A percentile compares a stretch with the other conserved stretches of the same genome.
Evolutionary conservation across 768 basidiomycete genomes (phyloP).

Genomic region (Phlebiopsis gigantea): DNA sequence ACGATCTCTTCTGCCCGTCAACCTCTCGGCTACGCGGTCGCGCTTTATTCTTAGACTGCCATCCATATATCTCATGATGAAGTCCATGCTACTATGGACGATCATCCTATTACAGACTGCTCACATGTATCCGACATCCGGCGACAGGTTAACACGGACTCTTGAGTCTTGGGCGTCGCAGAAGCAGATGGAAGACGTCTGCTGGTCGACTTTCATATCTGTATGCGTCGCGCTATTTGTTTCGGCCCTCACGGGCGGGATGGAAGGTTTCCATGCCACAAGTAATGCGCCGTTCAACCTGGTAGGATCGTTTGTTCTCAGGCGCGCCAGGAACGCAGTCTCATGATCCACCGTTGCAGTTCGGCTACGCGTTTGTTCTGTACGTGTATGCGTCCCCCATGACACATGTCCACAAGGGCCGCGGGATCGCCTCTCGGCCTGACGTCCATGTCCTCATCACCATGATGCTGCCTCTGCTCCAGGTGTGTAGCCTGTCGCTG

Average conservation of each 20-base stretch:
- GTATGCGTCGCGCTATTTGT: constrained; percentile 61
- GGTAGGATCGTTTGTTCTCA: constrained; percentile 33
- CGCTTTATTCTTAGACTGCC: constrained; percentile 58
- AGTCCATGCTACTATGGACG: constrained; percentile 52
- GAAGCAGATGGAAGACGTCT: constrained; percentile 56
- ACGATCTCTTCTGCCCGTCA: constrained; percentile 51
- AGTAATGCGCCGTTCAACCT: constrained; percentile 67
- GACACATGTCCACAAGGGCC: constrained; percentile 42
- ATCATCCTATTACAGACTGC: constrained; percentile 56
- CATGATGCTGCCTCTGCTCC: constrained; percentile 66
- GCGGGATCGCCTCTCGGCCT: constrained; percentile 52
- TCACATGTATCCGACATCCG: constrained; percentile 32
- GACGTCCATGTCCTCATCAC: constrained; percentile 72
- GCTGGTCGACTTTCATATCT: constrained; percentile 70
- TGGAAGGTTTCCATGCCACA: constrained; percentile 52
- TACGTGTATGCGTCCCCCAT: constrained; percentile 69
- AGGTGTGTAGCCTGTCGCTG: constrained; percentile 36
- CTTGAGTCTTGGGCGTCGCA: constrained; percentile 41
- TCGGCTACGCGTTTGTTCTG: constrained; percentile 72
- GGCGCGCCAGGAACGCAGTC: background rate
- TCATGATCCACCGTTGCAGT: constrained; percentile 32
- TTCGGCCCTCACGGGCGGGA: constrained; percentile 60
- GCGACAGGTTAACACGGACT: constrained; percentile 25
- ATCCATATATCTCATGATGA: constrained; percentile 55
- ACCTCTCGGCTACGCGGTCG: constrained; percentile 54